Base-by-base conservation (phyloP, 441 rosid genomes). In the Gossypium lobatum region DNA sequence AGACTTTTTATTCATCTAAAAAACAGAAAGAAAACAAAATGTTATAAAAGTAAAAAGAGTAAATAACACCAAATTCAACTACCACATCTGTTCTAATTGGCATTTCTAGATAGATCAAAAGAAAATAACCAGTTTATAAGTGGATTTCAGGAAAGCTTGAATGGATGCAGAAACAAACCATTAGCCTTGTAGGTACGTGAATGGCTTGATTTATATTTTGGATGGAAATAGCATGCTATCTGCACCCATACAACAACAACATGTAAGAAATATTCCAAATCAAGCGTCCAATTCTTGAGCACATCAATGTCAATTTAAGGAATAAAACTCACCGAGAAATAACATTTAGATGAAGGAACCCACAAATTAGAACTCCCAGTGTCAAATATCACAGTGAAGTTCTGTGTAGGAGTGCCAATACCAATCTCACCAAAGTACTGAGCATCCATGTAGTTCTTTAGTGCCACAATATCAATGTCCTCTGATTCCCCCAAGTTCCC, bases 351-450 rank as follows among this genome's bases (percentile, higher is more conserved):
- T 58, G 94, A 92, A 28, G 97, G 97, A 58, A 92, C 91, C 96
- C 94, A 92, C 58, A 92, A 79, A 75, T 91, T 91, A 72, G 97
- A 91, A 79, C 96, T 92, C 34, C 97, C 94, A 1, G 97, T 92
- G 79, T 92, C 97, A 70, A 92, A 92, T 54, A 92, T 89, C 81
- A 91, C 97, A 0, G 93, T 89, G 77, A 92, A 92, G 61, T 85
- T 92, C 73, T 92, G 96, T 14, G 88, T 83, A 11, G 96, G 97
- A 48, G 87, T 85, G 34, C 97, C 96, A 48, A 91, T 80, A 50
- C 90, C 92, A 77, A 92, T 88, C 83, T 89, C 94, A 69, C 96
- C 96, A 81, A 88, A 90, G 74, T 92, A 92, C 74, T 90, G 97
- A 78, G 94, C 96, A 81, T 90, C 93, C 92, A 92, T 64, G 83